phyloP scores from a whole-genome alignment of 140 eudicot species.

The Cichorium intybus region DNA sequence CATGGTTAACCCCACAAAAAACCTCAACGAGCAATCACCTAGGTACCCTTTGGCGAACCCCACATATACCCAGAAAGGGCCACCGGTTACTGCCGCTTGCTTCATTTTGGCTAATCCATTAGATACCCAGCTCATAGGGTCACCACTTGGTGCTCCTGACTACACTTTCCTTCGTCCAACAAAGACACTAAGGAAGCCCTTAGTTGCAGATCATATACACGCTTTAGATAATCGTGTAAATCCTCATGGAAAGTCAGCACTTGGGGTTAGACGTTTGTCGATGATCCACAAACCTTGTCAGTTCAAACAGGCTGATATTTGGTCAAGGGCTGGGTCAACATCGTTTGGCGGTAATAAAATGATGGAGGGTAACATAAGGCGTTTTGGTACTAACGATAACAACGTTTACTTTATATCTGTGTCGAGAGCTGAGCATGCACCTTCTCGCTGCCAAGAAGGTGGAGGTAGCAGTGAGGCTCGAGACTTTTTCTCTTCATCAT shows the following conservation, averaged over 20 bases:
- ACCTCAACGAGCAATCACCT: not conserved
- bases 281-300: constrained; percentile 29
- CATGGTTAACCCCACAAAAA: not conserved
- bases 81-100: not conserved
- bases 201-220: not conserved
- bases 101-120: not conserved
- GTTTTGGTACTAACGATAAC: constrained; percentile 3
- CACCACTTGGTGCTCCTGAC: constrained; percentile 5
- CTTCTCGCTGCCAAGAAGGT: not conserved
- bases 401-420: constrained; percentile 8
- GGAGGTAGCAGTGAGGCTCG: not conserved
- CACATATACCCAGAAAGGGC: not conserved
- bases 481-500: not conserved
- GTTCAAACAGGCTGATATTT: not conserved
- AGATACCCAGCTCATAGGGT: not conserved
- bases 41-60: not conserved
- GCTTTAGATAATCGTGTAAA: not conserved
- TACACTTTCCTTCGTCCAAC: not conserved
- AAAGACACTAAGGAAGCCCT: not conserved
- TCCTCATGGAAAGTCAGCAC: constrained; percentile 17
- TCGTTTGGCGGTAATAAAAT: not conserved
- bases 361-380: not conserved
- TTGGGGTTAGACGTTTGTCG: constrained; percentile 21
- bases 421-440: not conserved
- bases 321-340: constrained; percentile 7